Conservation (phyloP, 345 rosid species). For the Syzygium aqueum region DNA sequence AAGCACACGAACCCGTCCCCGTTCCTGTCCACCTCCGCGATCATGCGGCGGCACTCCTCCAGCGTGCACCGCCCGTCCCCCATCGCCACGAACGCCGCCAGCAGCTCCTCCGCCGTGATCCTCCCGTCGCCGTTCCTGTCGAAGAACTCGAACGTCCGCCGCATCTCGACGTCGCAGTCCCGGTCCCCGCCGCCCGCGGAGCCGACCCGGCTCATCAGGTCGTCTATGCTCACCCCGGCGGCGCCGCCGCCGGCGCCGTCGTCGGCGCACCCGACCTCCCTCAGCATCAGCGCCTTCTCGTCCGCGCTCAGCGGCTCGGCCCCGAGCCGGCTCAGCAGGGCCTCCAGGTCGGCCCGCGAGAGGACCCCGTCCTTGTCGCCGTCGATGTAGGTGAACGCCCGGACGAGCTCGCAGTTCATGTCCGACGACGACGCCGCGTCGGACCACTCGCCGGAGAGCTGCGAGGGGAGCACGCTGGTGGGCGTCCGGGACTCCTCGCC, state of each 20-base stretch:
- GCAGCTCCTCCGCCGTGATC: conserved; percentile 80
- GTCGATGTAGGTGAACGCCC: conserved; percentile 46
- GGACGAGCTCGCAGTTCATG: conserved; percentile 22
- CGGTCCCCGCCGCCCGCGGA: conserved; percentile 27
- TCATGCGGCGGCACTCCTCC: conserved; percentile 88
- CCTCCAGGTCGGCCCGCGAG: conserved; percentile 47
- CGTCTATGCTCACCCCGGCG: conserved; percentile 44
- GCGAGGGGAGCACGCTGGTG: conserved; percentile 47
- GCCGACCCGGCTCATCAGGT: conserved; percentile 34
- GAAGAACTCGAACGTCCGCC: conserved; percentile 62
- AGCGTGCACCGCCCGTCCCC: conserved; percentile 75
- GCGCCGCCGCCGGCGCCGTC: conserved; percentile 14
- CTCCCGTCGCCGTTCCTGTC: conserved; percentile 82
- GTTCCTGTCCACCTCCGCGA: conserved; percentile 56
- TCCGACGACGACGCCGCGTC: conserved; percentile 3
- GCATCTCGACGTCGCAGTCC: conserved; percentile 46
- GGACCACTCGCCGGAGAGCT: conserved; percentile 42
- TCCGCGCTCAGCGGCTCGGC: conserved; percentile 43
- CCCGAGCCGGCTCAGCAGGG: conserved; percentile 44
- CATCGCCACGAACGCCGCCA: conserved; percentile 30
- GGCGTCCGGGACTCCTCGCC: conserved; percentile 36
- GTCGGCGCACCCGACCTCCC: conserved; percentile 40
- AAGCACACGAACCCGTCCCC: conserved; percentile 91
- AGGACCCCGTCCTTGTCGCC: conserved; percentile 44
- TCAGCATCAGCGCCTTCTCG: conserved; percentile 53